Conservation (phyloP, 352 stramenopile genomes). For the Aphanomyces cochlioides region DNA sequence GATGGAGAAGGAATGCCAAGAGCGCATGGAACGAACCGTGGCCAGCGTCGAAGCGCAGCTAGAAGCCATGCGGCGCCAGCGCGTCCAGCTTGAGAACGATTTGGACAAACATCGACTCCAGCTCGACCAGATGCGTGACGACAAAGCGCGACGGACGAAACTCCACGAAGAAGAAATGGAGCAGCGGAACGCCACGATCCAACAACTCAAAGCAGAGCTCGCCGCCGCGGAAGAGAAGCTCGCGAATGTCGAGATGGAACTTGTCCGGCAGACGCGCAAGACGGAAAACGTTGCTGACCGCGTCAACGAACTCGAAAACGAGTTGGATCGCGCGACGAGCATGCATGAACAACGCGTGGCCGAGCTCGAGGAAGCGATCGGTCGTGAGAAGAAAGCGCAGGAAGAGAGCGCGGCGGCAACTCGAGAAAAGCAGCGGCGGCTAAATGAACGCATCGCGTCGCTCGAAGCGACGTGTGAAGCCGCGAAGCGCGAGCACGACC, state of each 20-base stretch:
- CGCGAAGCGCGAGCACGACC: background rate
- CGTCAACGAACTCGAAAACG: background rate
- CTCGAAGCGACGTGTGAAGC: background rate
- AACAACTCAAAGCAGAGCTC: constrained; percentile 46
- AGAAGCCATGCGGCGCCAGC: constrained; percentile 57
- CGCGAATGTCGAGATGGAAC: constrained; percentile 4
- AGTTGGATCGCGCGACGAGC: background rate
- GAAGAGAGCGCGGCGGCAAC: background rate
- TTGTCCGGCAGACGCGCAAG: constrained; percentile 5
- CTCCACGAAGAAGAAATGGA: constrained; percentile 39
- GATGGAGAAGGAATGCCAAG: constrained; percentile 49
- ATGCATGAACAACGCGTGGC: background rate
- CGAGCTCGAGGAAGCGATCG: constrained; percentile 4
- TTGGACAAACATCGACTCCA: constrained; percentile 58
- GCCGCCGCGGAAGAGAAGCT: constrained; percentile 5
- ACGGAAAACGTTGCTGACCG: constrained; percentile 1
- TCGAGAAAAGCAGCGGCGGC: constrained; percentile 10
- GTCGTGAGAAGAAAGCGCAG: background rate
- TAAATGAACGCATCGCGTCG: background rate
- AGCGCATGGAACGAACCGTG: constrained; percentile 55
- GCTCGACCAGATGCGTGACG: constrained; percentile 51
- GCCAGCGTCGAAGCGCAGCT: constrained; percentile 56
- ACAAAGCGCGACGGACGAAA: constrained; percentile 54
- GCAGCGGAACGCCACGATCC: constrained; percentile 43
- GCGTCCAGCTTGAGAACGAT: constrained; percentile 55